These are phyloP conservation scores for Rugonectria rugulosa DNA, from an alignment of 2,329 filamentous ascomycete species.

Conservation along the genomic window DNA sequence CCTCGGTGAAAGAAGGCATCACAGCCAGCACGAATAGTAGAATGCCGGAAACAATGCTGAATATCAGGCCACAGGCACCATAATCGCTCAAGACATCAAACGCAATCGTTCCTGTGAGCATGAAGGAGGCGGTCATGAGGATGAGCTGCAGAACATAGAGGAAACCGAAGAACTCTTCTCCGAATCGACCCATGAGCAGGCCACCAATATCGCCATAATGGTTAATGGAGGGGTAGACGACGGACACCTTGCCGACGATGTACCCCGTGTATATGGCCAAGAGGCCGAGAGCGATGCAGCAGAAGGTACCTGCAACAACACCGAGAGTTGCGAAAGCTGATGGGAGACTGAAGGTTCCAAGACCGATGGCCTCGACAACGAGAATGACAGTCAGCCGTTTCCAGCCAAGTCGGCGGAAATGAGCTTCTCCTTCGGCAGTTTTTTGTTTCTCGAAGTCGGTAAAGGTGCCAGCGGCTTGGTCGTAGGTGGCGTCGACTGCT, in stretches of 20 bases:
- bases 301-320: constrained; percentile 44
- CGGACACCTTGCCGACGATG: constrained; percentile 49
- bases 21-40: constrained; percentile 48
- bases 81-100: constrained; percentile 67
- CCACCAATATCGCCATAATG: constrained; percentile 70
- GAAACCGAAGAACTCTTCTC: constrained; percentile 63
- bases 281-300: constrained; percentile 43
- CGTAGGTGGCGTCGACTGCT: constrained; percentile 15
- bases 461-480: constrained; percentile 21
- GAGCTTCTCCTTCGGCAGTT: constrained; percentile 21
- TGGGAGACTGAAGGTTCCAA: constrained; percentile 28
- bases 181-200: constrained; percentile 62
- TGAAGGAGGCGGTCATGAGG: constrained; percentile 71
- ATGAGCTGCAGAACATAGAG: constrained; percentile 67
- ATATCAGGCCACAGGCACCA: constrained; percentile 48
- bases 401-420: constrained; percentile 29
- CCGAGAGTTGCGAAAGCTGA: constrained; percentile 25
- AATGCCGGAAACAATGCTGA: constrained; percentile 48
- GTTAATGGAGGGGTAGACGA: constrained; percentile 58
- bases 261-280: constrained; percentile 49
- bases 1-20: constrained; percentile 50
- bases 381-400: constrained; percentile 28
- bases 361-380: constrained; percentile 27
- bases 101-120: constrained; percentile 70
- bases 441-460: constrained; percentile 29